These are phyloP conservation scores for Zygosaccharomyces rouxii DNA, from an alignment of 805 yeast genomes.

Conservation along the genomic window DNA sequence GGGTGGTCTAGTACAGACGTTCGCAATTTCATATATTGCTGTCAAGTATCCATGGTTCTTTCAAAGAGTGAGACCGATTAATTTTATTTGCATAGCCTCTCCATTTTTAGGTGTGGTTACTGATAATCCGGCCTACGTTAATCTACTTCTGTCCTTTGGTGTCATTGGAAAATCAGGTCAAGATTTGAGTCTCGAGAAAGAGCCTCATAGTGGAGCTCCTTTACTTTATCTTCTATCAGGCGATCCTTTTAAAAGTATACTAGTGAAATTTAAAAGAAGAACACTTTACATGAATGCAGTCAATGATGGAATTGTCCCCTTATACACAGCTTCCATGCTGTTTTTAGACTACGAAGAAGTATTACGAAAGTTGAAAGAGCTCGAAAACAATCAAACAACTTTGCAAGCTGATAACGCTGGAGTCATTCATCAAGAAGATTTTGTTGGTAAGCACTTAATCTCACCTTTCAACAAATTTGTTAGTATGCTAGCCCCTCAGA, in stretches of 20 bases:
- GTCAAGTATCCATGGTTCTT: constrained; percentile 69
- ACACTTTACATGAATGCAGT: constrained; percentile 72
- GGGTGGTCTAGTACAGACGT: constrained; percentile 75
- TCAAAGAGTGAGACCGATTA: constrained; percentile 52
- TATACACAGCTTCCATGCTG: constrained; percentile 64
- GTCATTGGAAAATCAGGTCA: constrained; percentile 78
- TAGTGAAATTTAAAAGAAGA: constrained; percentile 55
- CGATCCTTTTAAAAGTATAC: constrained; percentile 52
- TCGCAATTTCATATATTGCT: constrained; percentile 68
- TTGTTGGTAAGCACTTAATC: constrained; percentile 29
- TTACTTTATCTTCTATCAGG: constrained; percentile 58
- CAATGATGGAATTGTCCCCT: constrained; percentile 80
- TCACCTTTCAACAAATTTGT: constrained; percentile 46
- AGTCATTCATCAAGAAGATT: constrained; percentile 12
- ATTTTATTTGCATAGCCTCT: constrained; percentile 68
- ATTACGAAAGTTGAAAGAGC: constrained; percentile 28
- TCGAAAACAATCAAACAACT: constrained; percentile 9
- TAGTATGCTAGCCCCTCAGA: constrained; percentile 40
- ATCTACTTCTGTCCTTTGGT: constrained; percentile 65
- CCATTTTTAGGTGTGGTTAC: constrained; percentile 73
- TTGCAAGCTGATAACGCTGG: constrained; percentile 7
- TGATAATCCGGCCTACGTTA: constrained; percentile 73
- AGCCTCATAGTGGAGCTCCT: constrained; percentile 45
- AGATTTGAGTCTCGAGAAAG: constrained; percentile 58
- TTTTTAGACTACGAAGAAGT: constrained; percentile 62